Base-by-base conservation (phyloP, 352 stramenopile species). In the Globisporangium heterothallicum region DNA sequence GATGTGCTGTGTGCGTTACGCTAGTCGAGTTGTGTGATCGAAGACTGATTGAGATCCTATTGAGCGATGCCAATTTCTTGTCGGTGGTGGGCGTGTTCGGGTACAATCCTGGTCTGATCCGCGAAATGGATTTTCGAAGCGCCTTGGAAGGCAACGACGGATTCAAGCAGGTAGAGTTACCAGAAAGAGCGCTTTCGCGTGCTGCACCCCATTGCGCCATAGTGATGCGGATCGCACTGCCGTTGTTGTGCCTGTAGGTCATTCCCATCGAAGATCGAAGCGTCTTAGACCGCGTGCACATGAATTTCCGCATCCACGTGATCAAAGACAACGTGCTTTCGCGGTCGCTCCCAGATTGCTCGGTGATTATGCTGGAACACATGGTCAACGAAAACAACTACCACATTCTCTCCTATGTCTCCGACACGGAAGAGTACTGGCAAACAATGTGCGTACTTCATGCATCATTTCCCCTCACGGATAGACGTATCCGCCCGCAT, bases 321-420 rank as follows among this genome's bases (percentile, higher is more conserved):
- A 88, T 94, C 56, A 94, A 92, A 47, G 83, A 94, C 58, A 92
- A 90, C 46, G 74, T 94, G 40, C 42, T 94, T 16, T 81, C 78
- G 34, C 76, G 83, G n/a, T 83, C 78, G 35, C 51, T 94, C 8
- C 78, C 80, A 0, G 83, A 94, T 52, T 72, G 75, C 44, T 82
- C 75, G 22, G 75, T 85, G 30, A 70, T 91, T 42, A 78, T 91
- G 68, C 59, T 94, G 24, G 81, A 91, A 30, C 78, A 89, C 49
- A 80, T 94, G 55, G 53, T 78, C 40, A 92, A 92, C 59, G 83
- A 94, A 48, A 91, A 94, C 67, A 94, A 89, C 55, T 91, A 75
- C 55, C 59, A 84, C 53, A 94, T 94, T 38, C 59, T 94, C 24
- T 77, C 78, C 41, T 94, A 88, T 49, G 81, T 94, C 53, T 84